Percentiles rank a stretch among this genome's conserved stretches.
phyloP scores from a whole-genome alignment of 2,329 filamentous ascomycete genomes.

The Aspergillus amoenus region DNA sequence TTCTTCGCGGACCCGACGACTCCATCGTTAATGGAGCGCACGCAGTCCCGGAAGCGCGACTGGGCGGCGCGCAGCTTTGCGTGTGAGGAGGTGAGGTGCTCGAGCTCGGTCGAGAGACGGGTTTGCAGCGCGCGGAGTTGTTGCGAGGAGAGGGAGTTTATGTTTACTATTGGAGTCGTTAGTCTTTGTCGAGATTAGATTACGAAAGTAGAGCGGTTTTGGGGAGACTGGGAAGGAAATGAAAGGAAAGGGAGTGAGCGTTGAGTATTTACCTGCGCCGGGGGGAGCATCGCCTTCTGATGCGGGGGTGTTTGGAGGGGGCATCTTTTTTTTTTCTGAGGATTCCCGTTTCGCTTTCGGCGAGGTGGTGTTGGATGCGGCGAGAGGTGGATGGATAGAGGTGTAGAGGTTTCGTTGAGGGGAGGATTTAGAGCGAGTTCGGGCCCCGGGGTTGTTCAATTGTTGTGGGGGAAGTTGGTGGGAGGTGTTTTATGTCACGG shows the following conservation, averaged over 20 bases:
- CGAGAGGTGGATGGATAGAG: not conserved
- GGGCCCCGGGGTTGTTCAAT: not conserved
- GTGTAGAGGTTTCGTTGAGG: not conserved
- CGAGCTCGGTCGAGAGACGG: constrained; percentile 92
- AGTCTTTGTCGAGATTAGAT: not conserved
- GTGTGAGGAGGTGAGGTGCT: constrained; percentile 89
- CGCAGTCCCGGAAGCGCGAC: constrained; percentile 86
- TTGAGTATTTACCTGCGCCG: constrained; percentile 15
- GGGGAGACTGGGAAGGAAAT: not conserved
- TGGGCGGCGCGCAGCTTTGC: constrained; percentile 86
- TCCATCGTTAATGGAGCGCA: constrained; percentile 69
- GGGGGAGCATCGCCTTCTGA: constrained; percentile 26
- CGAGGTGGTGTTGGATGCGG: not conserved
- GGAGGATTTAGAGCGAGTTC: not conserved
- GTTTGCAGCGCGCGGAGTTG: constrained; percentile 92
- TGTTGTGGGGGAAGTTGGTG: not conserved
- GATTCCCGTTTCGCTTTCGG: not conserved
- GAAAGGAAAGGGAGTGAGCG: not conserved
- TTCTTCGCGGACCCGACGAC: constrained; percentile 42
- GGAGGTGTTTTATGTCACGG: not conserved
- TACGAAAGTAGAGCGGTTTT: too few species aligned
- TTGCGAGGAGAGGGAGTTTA: constrained; percentile 75
- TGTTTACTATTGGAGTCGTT: constrained; percentile 51
- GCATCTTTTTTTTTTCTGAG: constrained; percentile 17
- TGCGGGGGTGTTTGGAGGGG: constrained; percentile 28